Evolutionary conservation across 441 rosid species (phyloP).

Genomic region (Jatropha multifida): DNA sequence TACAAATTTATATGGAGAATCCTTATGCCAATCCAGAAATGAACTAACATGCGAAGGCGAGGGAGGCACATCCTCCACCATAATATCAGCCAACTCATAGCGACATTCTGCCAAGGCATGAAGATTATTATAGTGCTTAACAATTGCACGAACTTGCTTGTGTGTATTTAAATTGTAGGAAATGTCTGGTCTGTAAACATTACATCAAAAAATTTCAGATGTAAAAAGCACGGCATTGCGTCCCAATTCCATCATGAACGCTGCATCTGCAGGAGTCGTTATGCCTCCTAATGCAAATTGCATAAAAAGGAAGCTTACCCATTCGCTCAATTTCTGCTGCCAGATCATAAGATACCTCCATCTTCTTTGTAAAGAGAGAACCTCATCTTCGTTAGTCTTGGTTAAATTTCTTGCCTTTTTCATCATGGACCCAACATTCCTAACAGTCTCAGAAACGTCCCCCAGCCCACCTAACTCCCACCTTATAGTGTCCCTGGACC

Average conservation of each 20-base stretch:
- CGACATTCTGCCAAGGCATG: background rate
- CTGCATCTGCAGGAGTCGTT: background rate
- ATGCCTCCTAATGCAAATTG: background rate
- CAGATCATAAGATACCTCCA: background rate
- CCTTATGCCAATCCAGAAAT: no score
- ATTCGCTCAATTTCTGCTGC: background rate
- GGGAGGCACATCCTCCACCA: no score
- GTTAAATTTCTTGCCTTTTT: background rate
- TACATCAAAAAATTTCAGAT: background rate
- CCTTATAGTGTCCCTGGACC: slow-evolving; percentile 5
- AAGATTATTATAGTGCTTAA: background rate
- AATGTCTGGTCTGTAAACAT: background rate
- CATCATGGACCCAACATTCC: background rate
- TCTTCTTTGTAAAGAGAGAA: background rate
- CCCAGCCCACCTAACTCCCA: background rate
- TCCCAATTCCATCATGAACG: background rate
- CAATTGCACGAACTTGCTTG: background rate
- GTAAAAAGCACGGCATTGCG: background rate
- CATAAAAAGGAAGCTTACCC: background rate
- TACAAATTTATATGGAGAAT: background rate
- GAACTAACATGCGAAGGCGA: no score
- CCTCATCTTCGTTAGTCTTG: background rate
- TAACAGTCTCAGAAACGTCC: background rate
- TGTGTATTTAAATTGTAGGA: background rate
- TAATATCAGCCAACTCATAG: no score